Evolutionary conservation across 1,139 yeast species (phyloP), one percentile per base, ranked within the genome.

Genomic region (Torulaspora globosa): DNA sequence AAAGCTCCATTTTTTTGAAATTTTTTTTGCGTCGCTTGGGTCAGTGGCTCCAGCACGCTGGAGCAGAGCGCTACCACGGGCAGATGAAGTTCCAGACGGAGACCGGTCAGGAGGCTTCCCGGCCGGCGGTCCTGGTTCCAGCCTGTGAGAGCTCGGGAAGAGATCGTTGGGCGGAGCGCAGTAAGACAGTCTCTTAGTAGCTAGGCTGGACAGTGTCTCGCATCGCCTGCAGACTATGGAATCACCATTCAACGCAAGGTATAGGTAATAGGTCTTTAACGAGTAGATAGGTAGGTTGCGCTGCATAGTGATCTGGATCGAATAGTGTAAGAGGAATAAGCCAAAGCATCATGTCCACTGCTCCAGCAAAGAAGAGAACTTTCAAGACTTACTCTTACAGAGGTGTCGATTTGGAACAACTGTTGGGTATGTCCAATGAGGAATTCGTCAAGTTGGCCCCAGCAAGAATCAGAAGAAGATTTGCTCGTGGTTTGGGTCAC

Each of bases 391-490:
- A 90, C 86, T 82, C 96, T 69, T 92, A 80, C 96, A 90, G 94
- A 78, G 98, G 98, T 75, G 96, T 92, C 71, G 97, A 90, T 75
- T 87, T 94, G 72, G 84, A 84, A 71, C 89, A 92, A 71, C 83
- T 94, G 72, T 81, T 90, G 73, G 94, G 85, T 75, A 78, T 92
- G 82, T 81, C 90, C 75, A 86, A 90, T 67, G 97, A 90, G 79
- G 97, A 92, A 72, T 90, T 94, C 78, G 84, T 94, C 76, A 84
- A 89, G 76, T 80, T 92, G 72, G 89, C 96, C 71, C 88, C 87
- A 72, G 95, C 98, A 70, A 88, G 98, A 82, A 96, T 92, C 72
- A 90, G 97, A 84, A 87, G 98, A 86, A 89, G 96, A 86, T 87
- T 90, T 79, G 84, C 90, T 74, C 86, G 96, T 80, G 97, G 97